A percentile compares a stretch with the other conserved stretches of the same genome.
These are phyloP conservation scores for Leersia perrieri DNA, from an alignment of 176 grass and related monocot species.

Conservation along the genomic window DNA sequence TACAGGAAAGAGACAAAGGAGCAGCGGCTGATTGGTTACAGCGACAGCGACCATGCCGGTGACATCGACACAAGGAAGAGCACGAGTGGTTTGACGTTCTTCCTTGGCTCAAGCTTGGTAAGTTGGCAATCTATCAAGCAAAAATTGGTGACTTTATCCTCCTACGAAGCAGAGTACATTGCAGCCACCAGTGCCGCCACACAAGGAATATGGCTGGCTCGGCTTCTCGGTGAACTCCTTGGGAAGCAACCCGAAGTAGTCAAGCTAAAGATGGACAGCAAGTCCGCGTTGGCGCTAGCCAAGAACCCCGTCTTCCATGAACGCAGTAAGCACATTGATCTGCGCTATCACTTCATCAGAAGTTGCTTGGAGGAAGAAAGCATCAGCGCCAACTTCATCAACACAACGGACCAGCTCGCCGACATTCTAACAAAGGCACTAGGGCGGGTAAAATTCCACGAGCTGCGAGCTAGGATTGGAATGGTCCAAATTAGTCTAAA, in stretches of 20 bases:
- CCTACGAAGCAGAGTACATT: background rate
- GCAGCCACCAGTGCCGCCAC: background rate
- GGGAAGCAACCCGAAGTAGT: no score
- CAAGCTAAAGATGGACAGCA: no score
- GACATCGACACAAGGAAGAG: no score
- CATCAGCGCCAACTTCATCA: background rate
- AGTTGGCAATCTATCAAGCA: background rate
- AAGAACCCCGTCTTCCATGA: background rate
- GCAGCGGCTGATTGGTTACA: background rate
- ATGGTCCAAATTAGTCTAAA: no score
- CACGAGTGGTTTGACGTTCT: background rate
- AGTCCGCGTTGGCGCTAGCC: no score
- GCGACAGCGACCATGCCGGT: background rate
- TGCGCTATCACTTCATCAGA: background rate
- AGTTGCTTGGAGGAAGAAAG: background rate
- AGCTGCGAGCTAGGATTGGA: background rate
- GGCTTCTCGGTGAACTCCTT: no score
- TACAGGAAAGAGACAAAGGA: background rate
- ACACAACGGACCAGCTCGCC: background rate
- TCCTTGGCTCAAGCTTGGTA: background rate
- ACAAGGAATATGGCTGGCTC: background rate
- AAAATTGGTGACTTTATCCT: background rate
- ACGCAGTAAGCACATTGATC: background rate
- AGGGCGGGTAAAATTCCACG: background rate
- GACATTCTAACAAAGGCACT: background rate